phyloP scores from a whole-genome alignment of 1,284 basidiomycete genomes.

The Austroboletus niveus region DNA sequence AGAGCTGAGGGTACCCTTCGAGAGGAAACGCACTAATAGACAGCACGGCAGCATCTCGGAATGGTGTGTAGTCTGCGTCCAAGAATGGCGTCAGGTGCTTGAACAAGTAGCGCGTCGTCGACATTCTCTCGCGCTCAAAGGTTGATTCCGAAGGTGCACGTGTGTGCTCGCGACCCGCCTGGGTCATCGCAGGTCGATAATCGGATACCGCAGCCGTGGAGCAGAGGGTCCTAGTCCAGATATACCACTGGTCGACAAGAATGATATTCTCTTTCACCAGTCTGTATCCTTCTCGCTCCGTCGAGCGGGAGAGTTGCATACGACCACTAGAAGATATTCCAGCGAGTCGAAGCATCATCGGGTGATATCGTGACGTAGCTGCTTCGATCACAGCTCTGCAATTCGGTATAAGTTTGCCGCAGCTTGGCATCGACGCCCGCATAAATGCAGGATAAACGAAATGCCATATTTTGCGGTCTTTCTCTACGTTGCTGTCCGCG shows the following conservation, averaged over 20 bases:
- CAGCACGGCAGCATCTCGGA: slow-evolving; percentile 83
- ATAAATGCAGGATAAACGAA: slow-evolving; percentile 66
- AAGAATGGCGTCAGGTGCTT: slow-evolving; percentile 85
- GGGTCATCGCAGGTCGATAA: slow-evolving; percentile 50
- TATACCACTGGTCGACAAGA: slow-evolving; percentile 83
- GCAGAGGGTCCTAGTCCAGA: slow-evolving; percentile 83
- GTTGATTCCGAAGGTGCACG: slow-evolving; percentile 71
- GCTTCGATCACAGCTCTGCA: slow-evolving; percentile 67
- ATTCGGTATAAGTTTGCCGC: slow-evolving; percentile 42
- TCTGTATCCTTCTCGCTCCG: slow-evolving; percentile 51
- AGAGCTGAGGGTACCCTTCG: slow-evolving; percentile 73
- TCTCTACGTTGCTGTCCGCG: slow-evolving; percentile 62
- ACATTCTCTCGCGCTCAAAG: slow-evolving; percentile 73
- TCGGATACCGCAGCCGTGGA: slow-evolving; percentile 75
- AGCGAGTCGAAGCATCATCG: slow-evolving; percentile 63
- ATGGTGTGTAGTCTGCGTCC: slow-evolving; percentile 80
- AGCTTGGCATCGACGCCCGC: slow-evolving; percentile 49
- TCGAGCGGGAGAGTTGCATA: slow-evolving; percentile 35
- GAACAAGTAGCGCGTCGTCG: slow-evolving; percentile 81
- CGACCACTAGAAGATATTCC: slow-evolving; percentile 56
- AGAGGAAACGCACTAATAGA: slow-evolving; percentile 87
- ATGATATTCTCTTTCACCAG: slow-evolving; percentile 61
- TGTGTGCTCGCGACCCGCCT: slow-evolving; percentile 64
- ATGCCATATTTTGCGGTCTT: slow-evolving; percentile 70
- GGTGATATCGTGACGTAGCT: slow-evolving; percentile 65